phyloP scores from a whole-genome alignment of 345 rosid genomes.

The Lepidium africanum region DNA sequence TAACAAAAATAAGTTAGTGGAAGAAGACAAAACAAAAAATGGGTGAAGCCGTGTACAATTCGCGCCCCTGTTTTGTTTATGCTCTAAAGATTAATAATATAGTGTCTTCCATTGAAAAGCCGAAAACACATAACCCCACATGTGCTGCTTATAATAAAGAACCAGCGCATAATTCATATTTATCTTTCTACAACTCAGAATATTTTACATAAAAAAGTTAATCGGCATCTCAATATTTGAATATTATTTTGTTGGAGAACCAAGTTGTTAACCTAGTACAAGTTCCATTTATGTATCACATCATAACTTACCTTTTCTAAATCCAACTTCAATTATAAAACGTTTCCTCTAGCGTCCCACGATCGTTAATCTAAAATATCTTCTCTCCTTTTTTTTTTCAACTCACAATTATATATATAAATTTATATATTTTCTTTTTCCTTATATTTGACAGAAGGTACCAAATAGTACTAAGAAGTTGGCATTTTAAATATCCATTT shows the following conservation, averaged over 20 bases:
- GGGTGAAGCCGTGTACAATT: not conserved
- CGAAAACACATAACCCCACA: constrained; percentile 11
- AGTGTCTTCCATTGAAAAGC: constrained; percentile 9
- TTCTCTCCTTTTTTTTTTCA: not conserved
- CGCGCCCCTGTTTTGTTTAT: not conserved
- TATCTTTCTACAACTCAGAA: not conserved
- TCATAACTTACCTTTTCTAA: not conserved
- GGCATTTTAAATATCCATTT: too few species aligned
- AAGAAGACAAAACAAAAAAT: not conserved
- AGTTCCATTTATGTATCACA: constrained; percentile 13
- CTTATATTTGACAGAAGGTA: not conserved
- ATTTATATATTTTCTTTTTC: not conserved
- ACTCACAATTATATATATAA: not conserved
- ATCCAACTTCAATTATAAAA: constrained; percentile 1
- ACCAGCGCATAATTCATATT: not conserved
- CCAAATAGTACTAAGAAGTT: not conserved
- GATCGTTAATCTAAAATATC: constrained; percentile 3
- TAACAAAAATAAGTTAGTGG: not conserved
- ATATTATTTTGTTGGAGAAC: not conserved
- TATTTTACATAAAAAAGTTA: constrained; percentile 6
- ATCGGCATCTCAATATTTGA: not conserved
- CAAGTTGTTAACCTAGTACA: constrained; percentile 27
- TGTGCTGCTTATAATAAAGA: constrained; percentile 2
- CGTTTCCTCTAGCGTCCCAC: not conserved
- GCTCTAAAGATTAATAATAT: not conserved